Evolutionary conservation across 2,329 filamentous ascomycete species (phyloP).

Genomic region (Penicillium sp.): DNA sequence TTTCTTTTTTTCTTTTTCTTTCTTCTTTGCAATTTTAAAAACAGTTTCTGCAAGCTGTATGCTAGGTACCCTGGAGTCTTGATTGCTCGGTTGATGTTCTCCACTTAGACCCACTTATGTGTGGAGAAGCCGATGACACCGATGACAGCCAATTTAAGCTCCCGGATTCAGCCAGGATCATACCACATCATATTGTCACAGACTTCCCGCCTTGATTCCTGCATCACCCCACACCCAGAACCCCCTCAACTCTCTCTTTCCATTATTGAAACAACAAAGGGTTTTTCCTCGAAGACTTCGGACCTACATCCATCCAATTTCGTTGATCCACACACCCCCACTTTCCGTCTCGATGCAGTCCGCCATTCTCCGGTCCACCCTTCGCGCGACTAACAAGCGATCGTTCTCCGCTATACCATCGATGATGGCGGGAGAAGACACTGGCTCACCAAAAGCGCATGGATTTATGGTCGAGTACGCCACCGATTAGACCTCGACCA

Average conservation of each 20-base stretch:
- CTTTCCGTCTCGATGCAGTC: conserved; percentile 14
- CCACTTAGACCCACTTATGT: neutral
- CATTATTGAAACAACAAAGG: neutral
- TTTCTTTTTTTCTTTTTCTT: neutral
- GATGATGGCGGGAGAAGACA: conserved; percentile 24
- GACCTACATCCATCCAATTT: neutral
- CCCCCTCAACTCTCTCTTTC: no score
- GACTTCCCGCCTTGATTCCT: neutral
- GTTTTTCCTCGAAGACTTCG: neutral
- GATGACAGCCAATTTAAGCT: neutral
- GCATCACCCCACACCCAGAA: neutral
- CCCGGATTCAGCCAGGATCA: neutral
- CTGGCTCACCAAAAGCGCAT: conserved; percentile 20
- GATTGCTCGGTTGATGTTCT: neutral
- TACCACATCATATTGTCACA: neutral
- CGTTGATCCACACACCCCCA: neutral
- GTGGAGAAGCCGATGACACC: neutral
- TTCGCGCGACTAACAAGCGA: conserved; percentile 16
- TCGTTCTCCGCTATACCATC: conserved; percentile 18
- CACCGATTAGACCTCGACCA: conserved; percentile 19
- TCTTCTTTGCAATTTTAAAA: neutral
- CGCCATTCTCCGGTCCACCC: conserved; percentile 16
- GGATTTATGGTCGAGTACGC: conserved; percentile 30
- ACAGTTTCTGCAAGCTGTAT: neutral
- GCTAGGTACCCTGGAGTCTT: no score